phyloP scores from a whole-genome alignment of 169 alveolate genomes.

The Plasmodium inui region DNA sequence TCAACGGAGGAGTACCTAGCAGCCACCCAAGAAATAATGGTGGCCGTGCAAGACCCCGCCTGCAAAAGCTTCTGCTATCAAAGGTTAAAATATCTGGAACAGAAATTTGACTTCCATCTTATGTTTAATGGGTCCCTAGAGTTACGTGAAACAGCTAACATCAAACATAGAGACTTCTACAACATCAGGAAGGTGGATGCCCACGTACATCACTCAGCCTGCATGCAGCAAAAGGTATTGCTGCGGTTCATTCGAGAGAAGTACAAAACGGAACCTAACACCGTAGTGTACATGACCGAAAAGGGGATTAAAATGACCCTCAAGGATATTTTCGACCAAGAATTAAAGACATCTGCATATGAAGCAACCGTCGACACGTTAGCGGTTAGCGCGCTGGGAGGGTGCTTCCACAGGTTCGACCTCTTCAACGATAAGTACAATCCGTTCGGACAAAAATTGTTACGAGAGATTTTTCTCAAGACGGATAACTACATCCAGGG shows the following conservation, averaged over 20 bases:
- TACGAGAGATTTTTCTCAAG: constrained; percentile 91
- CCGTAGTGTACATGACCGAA: constrained; percentile 79
- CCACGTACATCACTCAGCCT: constrained; percentile 94
- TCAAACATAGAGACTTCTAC: constrained; percentile 91
- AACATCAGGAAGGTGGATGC: constrained; percentile 94
- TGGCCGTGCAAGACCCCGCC: constrained; percentile 76
- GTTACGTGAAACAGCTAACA: constrained; percentile 77
- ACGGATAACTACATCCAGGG: constrained; percentile 92
- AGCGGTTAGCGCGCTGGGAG: constrained; percentile 90
- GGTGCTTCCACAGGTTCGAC: constrained; percentile 93
- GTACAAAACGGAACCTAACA: constrained; percentile 82
- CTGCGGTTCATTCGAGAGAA: constrained; percentile 90
- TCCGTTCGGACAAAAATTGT: constrained; percentile 90
- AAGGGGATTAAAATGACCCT: constrained; percentile 80
- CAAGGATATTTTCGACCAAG: constrained; percentile 83
- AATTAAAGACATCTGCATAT: constrained; percentile 81
- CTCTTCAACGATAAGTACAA: constrained; percentile 92
- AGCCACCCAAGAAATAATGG: constrained; percentile 36
- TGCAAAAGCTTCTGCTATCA: constrained; percentile 82
- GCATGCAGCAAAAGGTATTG: constrained; percentile 92
- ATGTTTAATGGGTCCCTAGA: constrained; percentile 85
- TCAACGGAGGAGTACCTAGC: constrained; percentile 33
- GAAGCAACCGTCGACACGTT: constrained; percentile 86
- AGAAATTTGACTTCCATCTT: constrained; percentile 80
- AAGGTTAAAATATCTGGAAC: constrained; percentile 80